Evolutionary conservation across 331 rosid species (phyloP).

Genomic region (Ulmus americana): DNA sequence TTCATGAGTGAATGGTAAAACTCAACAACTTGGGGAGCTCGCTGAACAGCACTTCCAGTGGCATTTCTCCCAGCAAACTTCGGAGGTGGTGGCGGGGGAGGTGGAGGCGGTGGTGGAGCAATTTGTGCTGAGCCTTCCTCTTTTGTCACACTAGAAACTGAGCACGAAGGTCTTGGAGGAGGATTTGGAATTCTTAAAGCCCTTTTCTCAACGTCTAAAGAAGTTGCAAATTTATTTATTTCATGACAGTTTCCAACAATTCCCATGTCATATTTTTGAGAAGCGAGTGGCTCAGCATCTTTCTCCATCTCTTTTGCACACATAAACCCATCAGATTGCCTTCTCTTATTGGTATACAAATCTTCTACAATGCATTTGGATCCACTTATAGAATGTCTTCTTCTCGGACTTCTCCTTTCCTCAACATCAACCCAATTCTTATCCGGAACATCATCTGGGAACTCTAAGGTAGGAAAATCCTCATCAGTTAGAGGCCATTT

Average conservation of each 20-base stretch:
- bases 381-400: conserved; percentile 95
- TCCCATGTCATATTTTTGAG: conserved; percentile 53
- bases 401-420: conserved; percentile 56
- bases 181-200: conserved; percentile 87
- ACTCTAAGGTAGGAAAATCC: conserved; percentile 52
- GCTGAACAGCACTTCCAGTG: conserved; percentile 46
- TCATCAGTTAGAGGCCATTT: conserved; percentile 70
- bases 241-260: conserved; percentile 46
- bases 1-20: conserved; percentile 96
- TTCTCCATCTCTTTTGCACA: conserved; percentile 59
- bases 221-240: conserved; percentile 42
- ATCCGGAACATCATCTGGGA: conserved; percentile 39
- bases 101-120: conserved; percentile 78
- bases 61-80: conserved; percentile 47
- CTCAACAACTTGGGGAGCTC: conserved; percentile 97
- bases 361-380: conserved; percentile 64
- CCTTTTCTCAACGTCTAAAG: conserved; percentile 76
- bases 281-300: conserved; percentile 40
- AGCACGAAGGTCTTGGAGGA: conserved; percentile 89
- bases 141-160: conserved; percentile 46
- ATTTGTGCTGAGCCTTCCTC: conserved; percentile 38
- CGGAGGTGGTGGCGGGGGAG: conserved; percentile 68
- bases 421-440: conserved; percentile 58
- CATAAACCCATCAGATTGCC: conserved; percentile 77
- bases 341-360: conserved; percentile 48